These are phyloP conservation scores for Cyclostephanos invisitatus DNA, from an alignment of 108 stramenopile genomes.

Conservation along the genomic window DNA sequence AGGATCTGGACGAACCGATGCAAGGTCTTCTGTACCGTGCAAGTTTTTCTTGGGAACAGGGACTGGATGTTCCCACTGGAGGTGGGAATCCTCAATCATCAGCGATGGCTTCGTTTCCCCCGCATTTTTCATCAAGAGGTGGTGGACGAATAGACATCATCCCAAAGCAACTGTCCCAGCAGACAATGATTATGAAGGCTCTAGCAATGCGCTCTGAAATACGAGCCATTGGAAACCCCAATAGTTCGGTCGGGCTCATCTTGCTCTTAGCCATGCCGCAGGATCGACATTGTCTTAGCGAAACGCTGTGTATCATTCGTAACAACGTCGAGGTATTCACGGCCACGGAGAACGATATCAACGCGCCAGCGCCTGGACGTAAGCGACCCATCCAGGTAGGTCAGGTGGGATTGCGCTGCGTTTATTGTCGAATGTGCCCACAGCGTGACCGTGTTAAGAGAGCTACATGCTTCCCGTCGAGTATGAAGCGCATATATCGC, in stretches of 20 bases:
- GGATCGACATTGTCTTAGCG: constrained; percentile 84
- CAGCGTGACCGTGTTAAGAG: constrained; percentile 84
- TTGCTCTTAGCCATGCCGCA: constrained; percentile 77
- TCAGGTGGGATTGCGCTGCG: constrained; percentile 88
- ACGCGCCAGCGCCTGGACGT: constrained; percentile 87
- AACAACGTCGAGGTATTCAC: constrained; percentile 90
- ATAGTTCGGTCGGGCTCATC: constrained; percentile 32
- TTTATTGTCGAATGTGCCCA: constrained; percentile 76
- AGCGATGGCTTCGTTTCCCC: background rate
- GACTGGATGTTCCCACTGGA: constrained; percentile 22
- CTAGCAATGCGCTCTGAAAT: constrained; percentile 40
- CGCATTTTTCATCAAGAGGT: background rate
- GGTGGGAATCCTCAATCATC: background rate
- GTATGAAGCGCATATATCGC: constrained; percentile 84
- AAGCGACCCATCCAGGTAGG: constrained; percentile 83
- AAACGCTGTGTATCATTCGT: constrained; percentile 84
- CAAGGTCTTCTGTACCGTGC: constrained; percentile 23
- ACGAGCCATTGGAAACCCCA: constrained; percentile 46
- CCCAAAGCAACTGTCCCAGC: constrained; percentile 30
- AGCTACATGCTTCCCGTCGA: constrained; percentile 88
- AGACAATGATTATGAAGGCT: constrained; percentile 40
- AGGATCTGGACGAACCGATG: constrained; percentile 33
- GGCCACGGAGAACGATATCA: constrained; percentile 78
- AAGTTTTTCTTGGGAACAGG: constrained; percentile 39
- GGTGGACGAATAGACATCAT: background rate